Evolutionary conservation across 2,329 filamentous ascomycete species (phyloP).

Genomic region (Fusarium scirpi): DNA sequence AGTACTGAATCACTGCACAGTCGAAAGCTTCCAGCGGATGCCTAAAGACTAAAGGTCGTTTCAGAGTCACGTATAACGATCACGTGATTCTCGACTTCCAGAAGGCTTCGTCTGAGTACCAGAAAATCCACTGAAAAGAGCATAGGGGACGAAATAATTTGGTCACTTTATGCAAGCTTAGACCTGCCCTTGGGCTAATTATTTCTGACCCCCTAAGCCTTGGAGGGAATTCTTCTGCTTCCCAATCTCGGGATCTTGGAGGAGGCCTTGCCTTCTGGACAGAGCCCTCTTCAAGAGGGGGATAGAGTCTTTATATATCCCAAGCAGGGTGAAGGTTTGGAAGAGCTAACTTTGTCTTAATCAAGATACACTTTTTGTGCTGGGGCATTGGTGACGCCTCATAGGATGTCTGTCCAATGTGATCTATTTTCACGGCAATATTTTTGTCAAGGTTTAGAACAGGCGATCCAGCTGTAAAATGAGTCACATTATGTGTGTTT

Average conservation of each 20-base stretch:
- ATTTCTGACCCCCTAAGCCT: not conserved
- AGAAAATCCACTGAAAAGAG: not conserved
- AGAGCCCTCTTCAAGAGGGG: not conserved
- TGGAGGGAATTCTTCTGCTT: not conserved
- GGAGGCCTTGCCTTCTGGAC: not conserved
- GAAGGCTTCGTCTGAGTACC: not conserved
- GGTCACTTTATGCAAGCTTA: not conserved
- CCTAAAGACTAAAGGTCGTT: not conserved
- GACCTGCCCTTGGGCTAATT: not conserved
- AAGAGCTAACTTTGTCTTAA: not conserved
- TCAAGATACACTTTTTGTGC: not conserved
- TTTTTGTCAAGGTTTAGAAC: not conserved
- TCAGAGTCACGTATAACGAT: not conserved
- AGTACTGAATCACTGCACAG: not conserved
- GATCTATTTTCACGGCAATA: not conserved
- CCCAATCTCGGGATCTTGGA: not conserved
- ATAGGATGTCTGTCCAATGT: not conserved
- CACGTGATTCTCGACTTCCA: not conserved
- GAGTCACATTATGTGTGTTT: not conserved
- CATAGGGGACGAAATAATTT: not conserved
- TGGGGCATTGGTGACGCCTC: not conserved
- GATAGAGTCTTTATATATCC: not conserved
- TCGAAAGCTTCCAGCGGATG: not conserved
- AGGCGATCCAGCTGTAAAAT: not conserved
- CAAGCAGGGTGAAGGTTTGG: not conserved